phyloP scores from a whole-genome alignment of 2,329 filamentous ascomycete genomes.

The Ascochyta pisi region DNA sequence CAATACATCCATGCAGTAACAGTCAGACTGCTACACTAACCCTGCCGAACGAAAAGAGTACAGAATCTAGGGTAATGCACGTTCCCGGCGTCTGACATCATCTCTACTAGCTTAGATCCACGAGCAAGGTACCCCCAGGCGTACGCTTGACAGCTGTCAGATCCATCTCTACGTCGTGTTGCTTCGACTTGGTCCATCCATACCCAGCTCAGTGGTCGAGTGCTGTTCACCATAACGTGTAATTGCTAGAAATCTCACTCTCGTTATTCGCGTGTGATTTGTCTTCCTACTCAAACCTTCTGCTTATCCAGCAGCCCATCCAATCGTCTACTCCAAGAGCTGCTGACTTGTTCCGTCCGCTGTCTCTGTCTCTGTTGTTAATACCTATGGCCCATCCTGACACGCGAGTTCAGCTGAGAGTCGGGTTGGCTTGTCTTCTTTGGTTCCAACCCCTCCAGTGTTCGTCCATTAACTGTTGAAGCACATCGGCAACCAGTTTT shows the following conservation, averaged over 20 bases:
- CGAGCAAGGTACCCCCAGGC: conserved; percentile 1
- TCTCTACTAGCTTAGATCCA: background rate
- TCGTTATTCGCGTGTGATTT: background rate
- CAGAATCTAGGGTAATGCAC: background rate
- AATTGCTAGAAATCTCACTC: background rate
- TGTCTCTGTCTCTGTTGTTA: background rate
- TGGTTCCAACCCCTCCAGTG: background rate
- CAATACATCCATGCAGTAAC: background rate
- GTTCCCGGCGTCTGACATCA: conserved; percentile 7
- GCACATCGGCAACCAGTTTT: background rate
- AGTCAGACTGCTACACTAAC: background rate
- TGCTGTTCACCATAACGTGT: background rate
- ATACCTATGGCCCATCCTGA: background rate
- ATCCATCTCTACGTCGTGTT: background rate
- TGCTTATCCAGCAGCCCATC: background rate
- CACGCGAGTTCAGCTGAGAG: background rate
- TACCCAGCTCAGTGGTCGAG: background rate
- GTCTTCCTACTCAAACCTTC: background rate
- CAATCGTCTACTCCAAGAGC: background rate
- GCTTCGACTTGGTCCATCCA: background rate
- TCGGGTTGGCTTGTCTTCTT: no score
- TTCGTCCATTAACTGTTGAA: background rate
- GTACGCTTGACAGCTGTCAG: background rate
- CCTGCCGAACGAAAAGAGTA: background rate
- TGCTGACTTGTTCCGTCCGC: background rate